Base-by-base conservation (phyloP, 352 stramenopile species). In the Phytophthora tubulina region DNA sequence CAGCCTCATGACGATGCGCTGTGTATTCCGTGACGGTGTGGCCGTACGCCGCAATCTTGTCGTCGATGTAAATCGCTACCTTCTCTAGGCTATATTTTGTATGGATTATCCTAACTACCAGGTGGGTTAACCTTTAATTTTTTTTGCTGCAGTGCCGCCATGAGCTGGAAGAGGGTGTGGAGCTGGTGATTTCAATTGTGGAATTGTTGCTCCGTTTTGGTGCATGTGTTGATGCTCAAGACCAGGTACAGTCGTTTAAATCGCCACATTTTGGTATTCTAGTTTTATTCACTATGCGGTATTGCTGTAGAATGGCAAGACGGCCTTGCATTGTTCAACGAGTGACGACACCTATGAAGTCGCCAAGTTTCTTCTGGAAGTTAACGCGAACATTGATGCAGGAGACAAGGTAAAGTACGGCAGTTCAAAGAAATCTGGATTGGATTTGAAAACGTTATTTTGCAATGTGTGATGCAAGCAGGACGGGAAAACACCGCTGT, bases 401-500 rank as follows among this genome's bases (percentile, higher is more conserved):
- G 38, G 53, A 46, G 53, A 77, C 33, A 36, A 66, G 39, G 70
- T 72, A 54, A 5, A n/a, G 6, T 27, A 27, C 21, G 41, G n/a
- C 7, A 46, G 7, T 46, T 27, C 21, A 3, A 11, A 13, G 14
- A 46, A 8, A 1, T 46, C 4, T 46, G 41, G 21, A 46, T 46
- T 46, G 14, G 41, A 14, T 21, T 11, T 30, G 42, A 31, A 4
- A 36, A 13, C 35, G 35, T 3, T 21, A 33, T 35, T 45, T 46
- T 35, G 41, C 55, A 27, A 27, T 27, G 21, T 27, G 21, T 27
- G 21, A 27, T 27, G 21, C 21, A 27, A 27, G 21, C 21, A 79
- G 72, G 67, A 36, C 4, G 63, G 63, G 6, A 66, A 70, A 31
- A 73, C 72, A 6, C 45, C 72, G 17, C 62, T 79, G n/a, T 62